Evolutionary conservation across 305 asterid genomes (phyloP).

Genomic region (Solanum hybrid): DNA sequence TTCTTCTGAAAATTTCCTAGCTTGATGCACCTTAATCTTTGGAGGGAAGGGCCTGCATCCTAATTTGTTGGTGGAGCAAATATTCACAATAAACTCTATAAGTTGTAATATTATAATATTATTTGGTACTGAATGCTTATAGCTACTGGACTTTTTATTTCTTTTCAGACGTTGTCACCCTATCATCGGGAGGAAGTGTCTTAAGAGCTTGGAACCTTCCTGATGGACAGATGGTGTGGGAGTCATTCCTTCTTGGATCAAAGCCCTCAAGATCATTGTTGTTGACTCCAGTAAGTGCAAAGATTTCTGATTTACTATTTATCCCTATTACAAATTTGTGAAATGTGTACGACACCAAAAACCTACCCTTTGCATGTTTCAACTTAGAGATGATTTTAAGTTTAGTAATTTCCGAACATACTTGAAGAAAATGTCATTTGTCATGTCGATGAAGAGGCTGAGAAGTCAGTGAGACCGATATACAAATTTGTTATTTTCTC

Average conservation of each 20-base stretch:
- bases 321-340: background rate
- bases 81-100: background rate
- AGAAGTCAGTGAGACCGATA: background rate
- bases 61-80: background rate
- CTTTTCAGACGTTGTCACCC: slow-evolving; percentile 68
- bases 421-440: background rate
- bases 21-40: background rate
- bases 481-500: slow-evolving; percentile 3
- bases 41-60: background rate
- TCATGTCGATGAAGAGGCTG: background rate
- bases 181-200: slow-evolving; percentile 70
- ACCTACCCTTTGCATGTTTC: background rate
- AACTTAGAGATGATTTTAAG: background rate
- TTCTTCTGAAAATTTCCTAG: background rate
- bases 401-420: background rate
- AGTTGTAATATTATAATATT: background rate
- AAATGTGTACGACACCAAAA: background rate
- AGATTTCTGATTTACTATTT: background rate
- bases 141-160: background rate
- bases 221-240: slow-evolving; percentile 99
- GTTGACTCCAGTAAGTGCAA: slow-evolving; percentile 60
- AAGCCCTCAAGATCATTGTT: slow-evolving; percentile 46
- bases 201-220: slow-evolving; percentile 99
- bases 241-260: slow-evolving; percentile 57
- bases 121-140: background rate